Conservation (phyloP, 176 grass and related monocot species). For the Raddia guianensis region DNA sequence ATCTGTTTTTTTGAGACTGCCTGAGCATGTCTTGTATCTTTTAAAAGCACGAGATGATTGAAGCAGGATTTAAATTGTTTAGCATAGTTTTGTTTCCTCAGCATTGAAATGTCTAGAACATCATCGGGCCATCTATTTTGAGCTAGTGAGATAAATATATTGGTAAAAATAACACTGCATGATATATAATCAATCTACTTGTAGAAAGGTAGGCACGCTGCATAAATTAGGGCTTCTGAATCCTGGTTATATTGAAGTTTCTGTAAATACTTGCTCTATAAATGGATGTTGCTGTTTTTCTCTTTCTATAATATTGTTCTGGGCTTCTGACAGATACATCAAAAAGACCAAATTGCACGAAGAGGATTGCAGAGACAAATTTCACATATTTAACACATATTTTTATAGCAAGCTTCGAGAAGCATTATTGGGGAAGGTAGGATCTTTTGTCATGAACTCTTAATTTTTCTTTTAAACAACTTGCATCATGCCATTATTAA, state of each 20-base stretch:
- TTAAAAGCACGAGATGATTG: not conserved
- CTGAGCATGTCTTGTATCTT: conserved; percentile 4
- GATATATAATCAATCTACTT: not conserved
- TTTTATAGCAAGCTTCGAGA: conserved; percentile 90
- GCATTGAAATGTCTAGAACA: conserved; percentile 22
- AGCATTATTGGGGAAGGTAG: conserved; percentile 53
- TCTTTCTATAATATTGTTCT: conserved; percentile 29
- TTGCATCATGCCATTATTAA: not conserved
- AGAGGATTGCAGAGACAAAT: conserved; percentile 46
- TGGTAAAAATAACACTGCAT: conserved; percentile 24
- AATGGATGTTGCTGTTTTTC: conserved; percentile 22
- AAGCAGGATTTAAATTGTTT: conserved; percentile 9
- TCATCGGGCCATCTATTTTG: conserved; percentile 16
- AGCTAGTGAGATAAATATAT: conserved; percentile 15
- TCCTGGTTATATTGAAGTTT: conserved; percentile 1
- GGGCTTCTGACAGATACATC: conserved; percentile 56
- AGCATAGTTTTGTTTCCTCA: not conserved
- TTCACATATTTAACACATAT: conserved; percentile 91
- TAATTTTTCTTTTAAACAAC: conserved; percentile 30
- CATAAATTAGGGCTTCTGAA: not conserved
- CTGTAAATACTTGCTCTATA: not conserved
- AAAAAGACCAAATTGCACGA: conserved; percentile 44
- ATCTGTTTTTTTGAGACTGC: not conserved
- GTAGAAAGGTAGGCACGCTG: not conserved
- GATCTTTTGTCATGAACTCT: conserved; percentile 30